phyloP scores from a whole-genome alignment of 1,284 basidiomycete species.

The Ganoderma resinaceum region DNA sequence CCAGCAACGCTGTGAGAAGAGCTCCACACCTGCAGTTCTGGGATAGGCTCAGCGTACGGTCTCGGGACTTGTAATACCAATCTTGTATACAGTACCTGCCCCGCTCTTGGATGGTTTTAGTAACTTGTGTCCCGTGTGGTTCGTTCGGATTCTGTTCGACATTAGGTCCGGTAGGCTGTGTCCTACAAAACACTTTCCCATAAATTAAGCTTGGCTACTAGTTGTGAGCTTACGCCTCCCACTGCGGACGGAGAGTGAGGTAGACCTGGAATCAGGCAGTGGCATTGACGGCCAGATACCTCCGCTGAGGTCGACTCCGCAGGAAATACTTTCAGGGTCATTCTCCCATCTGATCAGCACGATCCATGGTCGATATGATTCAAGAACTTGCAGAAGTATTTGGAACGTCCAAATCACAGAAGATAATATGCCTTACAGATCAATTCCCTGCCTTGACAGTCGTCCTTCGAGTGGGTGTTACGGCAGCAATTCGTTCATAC shows the following conservation, averaged over 20 bases:
- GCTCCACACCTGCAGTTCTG: conserved; percentile 2
- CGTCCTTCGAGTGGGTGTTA: too few species aligned
- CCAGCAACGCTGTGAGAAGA: background rate
- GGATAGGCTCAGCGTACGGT: conserved; percentile 1
- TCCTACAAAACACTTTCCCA: background rate
- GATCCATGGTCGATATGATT: background rate
- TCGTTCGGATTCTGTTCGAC: background rate
- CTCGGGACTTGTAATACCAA: background rate
- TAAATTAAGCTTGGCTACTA: conserved; percentile 8
- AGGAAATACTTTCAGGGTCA: too few species aligned
- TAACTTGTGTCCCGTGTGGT: background rate
- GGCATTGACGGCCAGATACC: background rate
- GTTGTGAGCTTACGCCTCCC: conserved; percentile 8
- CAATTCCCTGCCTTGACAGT: too few species aligned
- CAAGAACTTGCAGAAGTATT: background rate
- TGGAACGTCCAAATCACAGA: background rate
- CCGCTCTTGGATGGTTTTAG: background rate
- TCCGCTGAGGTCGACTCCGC: background rate
- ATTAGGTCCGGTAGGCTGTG: background rate
- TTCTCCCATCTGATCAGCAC: background rate
- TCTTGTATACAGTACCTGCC: background rate
- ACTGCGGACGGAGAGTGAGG: conserved; percentile 19
- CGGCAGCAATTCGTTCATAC: background rate
- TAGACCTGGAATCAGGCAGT: background rate
- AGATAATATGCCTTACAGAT: background rate